Conservation (phyloP, 2,329 filamentous ascomycete species). For the Lachnellula cervina region DNA sequence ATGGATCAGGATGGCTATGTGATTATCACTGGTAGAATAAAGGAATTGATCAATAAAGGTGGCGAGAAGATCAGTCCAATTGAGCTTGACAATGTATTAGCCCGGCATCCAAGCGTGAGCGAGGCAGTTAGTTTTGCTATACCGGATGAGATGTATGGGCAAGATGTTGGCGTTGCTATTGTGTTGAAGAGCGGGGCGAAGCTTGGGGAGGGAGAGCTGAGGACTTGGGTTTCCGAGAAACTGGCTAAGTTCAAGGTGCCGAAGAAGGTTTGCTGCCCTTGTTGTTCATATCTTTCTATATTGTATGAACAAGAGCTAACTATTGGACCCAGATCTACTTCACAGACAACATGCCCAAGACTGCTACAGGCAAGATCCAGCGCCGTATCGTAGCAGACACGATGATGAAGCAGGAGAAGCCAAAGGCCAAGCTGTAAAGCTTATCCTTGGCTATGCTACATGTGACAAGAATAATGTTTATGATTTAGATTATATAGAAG, state of each 20-base stretch:
- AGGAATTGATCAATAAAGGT: conserved; percentile 87
- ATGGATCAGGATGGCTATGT: conserved; percentile 76
- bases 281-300: background rate
- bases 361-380: conserved; percentile 87
- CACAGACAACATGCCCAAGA: conserved; percentile 81
- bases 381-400: conserved; percentile 78
- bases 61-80: conserved; percentile 88
- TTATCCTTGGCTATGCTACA: too few species aligned
- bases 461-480: too few species aligned
- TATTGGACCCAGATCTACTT: conserved; percentile 62
- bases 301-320: conserved; percentile 8
- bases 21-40: conserved; percentile 85
- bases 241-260: conserved; percentile 82
- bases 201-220: conserved; percentile 56
- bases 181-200: conserved; percentile 63
- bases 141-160: conserved; percentile 76
- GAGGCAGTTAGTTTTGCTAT: conserved; percentile 84
- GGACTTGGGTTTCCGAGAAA: conserved; percentile 62
- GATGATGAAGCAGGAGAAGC: conserved; percentile 67
- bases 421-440: conserved; percentile 49
- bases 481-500: too few species aligned
- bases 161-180: conserved; percentile 73
- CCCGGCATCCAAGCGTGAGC: conserved; percentile 65
- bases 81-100: conserved; percentile 77
- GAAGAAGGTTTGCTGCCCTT: conserved; percentile 58